Conservation (phyloP, 2,329 filamentous ascomycete species). For the Fusarium sp. region DNA sequence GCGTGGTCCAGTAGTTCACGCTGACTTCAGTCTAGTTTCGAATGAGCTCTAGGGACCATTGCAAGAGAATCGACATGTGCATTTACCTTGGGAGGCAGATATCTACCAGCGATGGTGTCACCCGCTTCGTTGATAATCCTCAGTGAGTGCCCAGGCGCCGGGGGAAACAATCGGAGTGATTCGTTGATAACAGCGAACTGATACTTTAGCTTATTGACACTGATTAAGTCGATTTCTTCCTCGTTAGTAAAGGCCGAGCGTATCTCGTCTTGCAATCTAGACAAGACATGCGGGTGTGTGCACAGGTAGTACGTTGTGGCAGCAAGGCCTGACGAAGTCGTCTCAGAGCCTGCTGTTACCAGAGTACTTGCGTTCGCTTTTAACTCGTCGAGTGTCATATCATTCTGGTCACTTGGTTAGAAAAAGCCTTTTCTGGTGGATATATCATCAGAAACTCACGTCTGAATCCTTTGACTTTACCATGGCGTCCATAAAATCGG, state of each 20-base stretch:
- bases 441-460: too few relatives aligned
- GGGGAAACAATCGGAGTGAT: conserved; percentile 50
- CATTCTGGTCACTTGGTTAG: neutral
- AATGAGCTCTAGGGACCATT: too few relatives aligned
- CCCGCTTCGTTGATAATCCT: conserved; percentile 49
- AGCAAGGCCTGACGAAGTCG: conserved; percentile 48
- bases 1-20: conserved; percentile 12
- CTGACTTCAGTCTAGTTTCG: too few relatives aligned
- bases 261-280: conserved; percentile 53
- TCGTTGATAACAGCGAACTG: conserved; percentile 56
- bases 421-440: too few relatives aligned
- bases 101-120: conserved; percentile 32
- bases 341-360: conserved; percentile 50
- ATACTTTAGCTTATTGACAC: conserved; percentile 27
- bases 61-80: too few relatives aligned
- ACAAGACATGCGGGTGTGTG: conserved; percentile 27
- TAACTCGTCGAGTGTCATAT: conserved; percentile 1
- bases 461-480: neutral
- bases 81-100: neutral
- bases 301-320: conserved; percentile 47
- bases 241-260: conserved; percentile 50
- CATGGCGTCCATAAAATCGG: neutral
- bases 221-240: conserved; percentile 51
- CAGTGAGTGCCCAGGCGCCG: neutral
- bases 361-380: conserved; percentile 17